Base-by-base conservation (phyloP, 345 rosid species). In the Eucalyptus dawsonii region DNA sequence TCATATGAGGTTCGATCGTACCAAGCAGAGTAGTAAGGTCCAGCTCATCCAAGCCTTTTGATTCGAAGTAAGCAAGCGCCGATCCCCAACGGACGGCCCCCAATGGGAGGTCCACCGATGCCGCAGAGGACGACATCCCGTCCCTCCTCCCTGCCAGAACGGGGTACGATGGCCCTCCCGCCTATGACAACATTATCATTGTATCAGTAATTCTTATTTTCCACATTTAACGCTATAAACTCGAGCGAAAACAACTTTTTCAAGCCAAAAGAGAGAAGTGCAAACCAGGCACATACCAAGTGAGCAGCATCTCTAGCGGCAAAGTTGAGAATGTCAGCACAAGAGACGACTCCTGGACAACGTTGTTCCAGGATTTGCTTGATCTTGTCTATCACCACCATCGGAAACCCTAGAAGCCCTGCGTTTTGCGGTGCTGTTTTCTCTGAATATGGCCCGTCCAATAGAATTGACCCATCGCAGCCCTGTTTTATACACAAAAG, bases 261-360 rank as follows among this genome's bases (percentile, higher is more conserved):
- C 40, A 47, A 34, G 53, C 40, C 56, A 76, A 72, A 44, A 53
- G 16, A 62, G 69, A 62, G 14, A 62, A 29, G 16, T 62, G 34
- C 34, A 29, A 62, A 29, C 69, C 34, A 62, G 31, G 6, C 2
- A 2, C 88, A n/a, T 92, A 96, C 99, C 95, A 94, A 14, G 87
- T 92, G 94, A 89, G 92, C 94, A 37, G 98, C 98, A 92, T 97
- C 98, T 37, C 98, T 91, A 19, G 98, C 90, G 27, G 98, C 98
- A 6, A 97, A 96, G 91, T 95, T 94, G 90, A 97, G 98, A 72
- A 97, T 95, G 67, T 96, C 98, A 24, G 99, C 93, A 60, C 98
- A 96, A 50, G 99, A 97, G 90, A 96, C 99, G 15, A 93, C 93
- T 27, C 97, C 97, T 1, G 97, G 98, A 90, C 98, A 96, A 2